Conservation (phyloP, 106 monocot species). For the Platanthera guangdongensis region DNA sequence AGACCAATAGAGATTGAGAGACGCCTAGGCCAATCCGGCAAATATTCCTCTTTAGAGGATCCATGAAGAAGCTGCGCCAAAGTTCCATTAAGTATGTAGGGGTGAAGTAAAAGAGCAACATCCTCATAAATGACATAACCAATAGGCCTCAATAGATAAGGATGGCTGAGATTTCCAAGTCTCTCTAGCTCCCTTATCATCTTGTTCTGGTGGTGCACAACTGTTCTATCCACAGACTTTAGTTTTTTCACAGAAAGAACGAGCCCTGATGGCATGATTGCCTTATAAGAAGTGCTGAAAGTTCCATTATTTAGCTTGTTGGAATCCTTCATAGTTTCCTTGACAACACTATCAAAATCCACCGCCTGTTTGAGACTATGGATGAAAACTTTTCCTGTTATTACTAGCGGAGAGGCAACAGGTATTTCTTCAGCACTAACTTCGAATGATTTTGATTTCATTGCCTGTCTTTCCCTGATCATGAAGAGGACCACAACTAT, state of each 20-base stretch:
- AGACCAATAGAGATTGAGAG: slow-evolving; percentile 49
- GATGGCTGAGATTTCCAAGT: slow-evolving; percentile 47
- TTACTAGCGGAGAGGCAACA: slow-evolving; percentile 26
- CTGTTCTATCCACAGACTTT: slow-evolving; percentile 68
- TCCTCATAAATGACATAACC: slow-evolving; percentile 90
- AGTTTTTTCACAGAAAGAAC: slow-evolving; percentile 58
- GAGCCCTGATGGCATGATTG: slow-evolving; percentile 72
- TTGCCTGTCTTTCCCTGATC: slow-evolving; percentile 68
- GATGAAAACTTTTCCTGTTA: slow-evolving; percentile 47
- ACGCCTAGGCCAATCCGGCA: slow-evolving; percentile 57
- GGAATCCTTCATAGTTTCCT: slow-evolving; percentile 44
- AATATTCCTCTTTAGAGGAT: background rate
- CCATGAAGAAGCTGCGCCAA: slow-evolving; percentile 48
- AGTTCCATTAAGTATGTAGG: slow-evolving; percentile 65
- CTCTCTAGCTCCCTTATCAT: slow-evolving; percentile 85
- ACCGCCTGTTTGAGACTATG: slow-evolving; percentile 75
- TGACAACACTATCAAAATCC: slow-evolving; percentile 62
- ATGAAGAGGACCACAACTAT: slow-evolving; percentile 59
- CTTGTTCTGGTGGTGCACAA: slow-evolving; percentile 51
- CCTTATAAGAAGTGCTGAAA: slow-evolving; percentile 64
- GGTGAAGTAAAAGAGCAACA: slow-evolving; percentile 68
- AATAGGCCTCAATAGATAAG: slow-evolving; percentile 61
- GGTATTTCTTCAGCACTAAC: slow-evolving; percentile 21
- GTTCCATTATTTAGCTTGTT: slow-evolving; percentile 59
- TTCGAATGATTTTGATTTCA: slow-evolving; percentile 32